phyloP scores from a whole-genome alignment of 1,284 basidiomycete species.

The Volvariella volvacea region DNA sequence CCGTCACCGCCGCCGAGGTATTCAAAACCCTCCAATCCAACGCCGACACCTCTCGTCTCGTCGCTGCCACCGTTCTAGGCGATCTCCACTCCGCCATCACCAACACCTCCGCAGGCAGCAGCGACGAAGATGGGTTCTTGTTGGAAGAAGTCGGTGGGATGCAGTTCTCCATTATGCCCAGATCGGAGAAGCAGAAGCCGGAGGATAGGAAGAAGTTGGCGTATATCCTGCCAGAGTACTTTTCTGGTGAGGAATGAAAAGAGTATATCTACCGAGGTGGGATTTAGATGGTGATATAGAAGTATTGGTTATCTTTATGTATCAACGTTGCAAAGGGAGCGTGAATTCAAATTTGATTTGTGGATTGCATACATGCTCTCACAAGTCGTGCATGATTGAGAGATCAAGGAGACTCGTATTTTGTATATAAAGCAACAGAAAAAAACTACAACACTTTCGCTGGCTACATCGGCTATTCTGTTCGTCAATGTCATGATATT shows the following conservation, averaged over 20 bases:
- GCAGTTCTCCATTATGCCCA: slow-evolving; percentile 83
- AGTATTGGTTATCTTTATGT: too few relatives aligned
- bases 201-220: slow-evolving; percentile 71
- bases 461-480: too few relatives aligned
- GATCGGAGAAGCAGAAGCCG: slow-evolving; percentile 50
- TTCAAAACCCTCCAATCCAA: slow-evolving; percentile 85
- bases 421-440: too few relatives aligned
- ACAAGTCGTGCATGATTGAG: too few relatives aligned
- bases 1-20: slow-evolving; percentile 87
- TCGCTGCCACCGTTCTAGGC: slow-evolving; percentile 73
- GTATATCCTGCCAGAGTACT: slow-evolving; percentile 75
- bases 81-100: slow-evolving; percentile 57
- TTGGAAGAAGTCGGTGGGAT: slow-evolving; percentile 72
- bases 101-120: slow-evolving; percentile 14
- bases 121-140: slow-evolving; percentile 33
- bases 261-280: too few relatives aligned
- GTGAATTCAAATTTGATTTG: too few relatives aligned
- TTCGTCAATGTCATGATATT: too few relatives aligned
- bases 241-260: slow-evolving; percentile 28
- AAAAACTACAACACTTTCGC: too few relatives aligned
- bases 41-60: slow-evolving; percentile 74
- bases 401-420: too few relatives aligned
- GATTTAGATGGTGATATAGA: too few relatives aligned
- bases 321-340: too few relatives aligned
- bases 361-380: too few relatives aligned